A percentile compares a stretch with the other conserved stretches of the same genome.
Evolutionary conservation across 306 rosid species (phyloP).

Genomic region (Casuarina equisetifolia): DNA sequence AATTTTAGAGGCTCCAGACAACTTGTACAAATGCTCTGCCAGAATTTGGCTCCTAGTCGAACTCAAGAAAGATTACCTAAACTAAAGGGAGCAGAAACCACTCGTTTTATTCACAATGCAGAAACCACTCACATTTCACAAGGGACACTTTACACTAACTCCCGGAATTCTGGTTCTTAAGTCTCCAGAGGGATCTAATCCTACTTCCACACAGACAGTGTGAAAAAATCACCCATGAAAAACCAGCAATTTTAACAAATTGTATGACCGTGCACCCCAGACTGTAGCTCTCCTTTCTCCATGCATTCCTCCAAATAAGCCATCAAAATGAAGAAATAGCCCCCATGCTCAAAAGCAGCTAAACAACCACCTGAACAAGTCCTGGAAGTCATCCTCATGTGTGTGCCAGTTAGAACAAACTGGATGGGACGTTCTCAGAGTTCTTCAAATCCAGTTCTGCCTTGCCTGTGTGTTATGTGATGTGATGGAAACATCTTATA

Average conservation of each 20-base stretch:
- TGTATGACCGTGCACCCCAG: conserved; percentile 27
- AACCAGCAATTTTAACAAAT: conserved; percentile 23
- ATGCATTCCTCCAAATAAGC: conserved; percentile 32
- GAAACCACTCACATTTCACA: conserved; percentile 16
- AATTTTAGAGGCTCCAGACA: not conserved
- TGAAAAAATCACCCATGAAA: conserved; percentile 19
- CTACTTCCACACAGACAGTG: not conserved
- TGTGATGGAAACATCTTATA: conserved; percentile 13
- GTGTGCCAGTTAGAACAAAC: not conserved
- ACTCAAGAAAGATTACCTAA: not conserved
- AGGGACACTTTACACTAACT: conserved; percentile 29
- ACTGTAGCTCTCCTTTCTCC: conserved; percentile 8
- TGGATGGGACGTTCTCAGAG: conserved; percentile 22
- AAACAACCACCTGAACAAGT: conserved; percentile 21
- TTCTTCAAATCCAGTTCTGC: conserved; percentile 13
- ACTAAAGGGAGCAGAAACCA: not conserved
- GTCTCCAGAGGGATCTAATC: conserved; percentile 20
- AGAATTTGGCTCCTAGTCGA: not conserved
- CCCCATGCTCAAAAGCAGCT: conserved; percentile 1
- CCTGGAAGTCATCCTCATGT: conserved; percentile 20
- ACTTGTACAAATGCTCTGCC: not conserved
- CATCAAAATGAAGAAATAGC: conserved; percentile 9
- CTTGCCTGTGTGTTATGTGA: conserved; percentile 12
- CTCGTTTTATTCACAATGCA: conserved; percentile 14
- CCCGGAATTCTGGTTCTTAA: conserved; percentile 3